Conservation (phyloP, 345 rosid species). For the Mallotus nudiflorus region DNA sequence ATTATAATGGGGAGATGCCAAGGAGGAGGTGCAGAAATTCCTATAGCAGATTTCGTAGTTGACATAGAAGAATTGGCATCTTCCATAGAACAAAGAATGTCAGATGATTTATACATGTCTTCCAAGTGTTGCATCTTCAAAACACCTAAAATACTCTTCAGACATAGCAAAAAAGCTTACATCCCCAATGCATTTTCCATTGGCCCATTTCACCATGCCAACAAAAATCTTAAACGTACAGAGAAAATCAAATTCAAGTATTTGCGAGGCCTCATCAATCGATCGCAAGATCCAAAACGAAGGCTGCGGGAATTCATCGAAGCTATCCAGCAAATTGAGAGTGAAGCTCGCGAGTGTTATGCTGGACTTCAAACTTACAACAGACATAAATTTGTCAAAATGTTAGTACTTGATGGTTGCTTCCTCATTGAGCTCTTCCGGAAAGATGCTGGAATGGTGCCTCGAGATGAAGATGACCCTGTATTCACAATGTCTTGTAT, state of each 20-base stretch:
- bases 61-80: conserved; percentile 3
- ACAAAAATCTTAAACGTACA: not conserved
- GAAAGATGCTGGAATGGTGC: not conserved
- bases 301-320: not conserved
- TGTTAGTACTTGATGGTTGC: conserved; percentile 38
- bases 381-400: conserved; percentile 3
- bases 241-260: conserved; percentile 28
- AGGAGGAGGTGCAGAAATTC: no score
- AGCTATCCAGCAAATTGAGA: conserved; percentile 1
- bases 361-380: not conserved
- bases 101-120: conserved; percentile 3
- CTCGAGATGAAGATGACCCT: conserved; percentile 20
- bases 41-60: not conserved
- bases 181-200: conserved; percentile 29
- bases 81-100: conserved; percentile 12
- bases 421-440: conserved; percentile 31
- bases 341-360: conserved; percentile 20
- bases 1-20: not conserved
- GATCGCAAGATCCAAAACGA: not conserved
- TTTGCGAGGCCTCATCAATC: conserved; percentile 13
- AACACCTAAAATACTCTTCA: conserved; percentile 20
- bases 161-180: conserved; percentile 26
- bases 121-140: conserved; percentile 21
- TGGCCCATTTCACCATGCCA: conserved; percentile 26
- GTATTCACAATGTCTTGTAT: conserved; percentile 30